Evolutionary conservation across 129 eudicot genomes (phyloP), one percentile per base, ranked within the genome.

Genomic region (Mikania micrantha): DNA sequence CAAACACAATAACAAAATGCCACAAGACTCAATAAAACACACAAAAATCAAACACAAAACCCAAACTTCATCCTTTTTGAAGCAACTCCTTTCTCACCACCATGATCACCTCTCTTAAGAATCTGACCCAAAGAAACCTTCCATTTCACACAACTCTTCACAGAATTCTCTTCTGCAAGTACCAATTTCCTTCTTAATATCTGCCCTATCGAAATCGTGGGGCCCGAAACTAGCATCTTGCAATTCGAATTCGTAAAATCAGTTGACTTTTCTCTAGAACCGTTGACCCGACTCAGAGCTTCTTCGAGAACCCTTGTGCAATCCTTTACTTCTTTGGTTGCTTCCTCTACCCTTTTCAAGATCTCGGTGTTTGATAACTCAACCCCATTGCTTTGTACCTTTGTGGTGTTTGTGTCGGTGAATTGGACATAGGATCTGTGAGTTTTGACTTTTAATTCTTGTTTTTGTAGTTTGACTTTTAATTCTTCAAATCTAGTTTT

Each of bases 161-260:
- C 80, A 0, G 76, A 22, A 25, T 21, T n/a, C 32, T 88, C 94
- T 66, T 86, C 89, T 0, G 95, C 76, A 57, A 88, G 39, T 25
- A 85, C 74, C 84, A 92, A 78, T 73, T 92, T 92, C 83, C 94
- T 74, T 73, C 91, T 88, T 68, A 92, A 77, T 69, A 92, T 92
- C 57, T 92, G 96, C 53, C 98, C 98, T 17, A 92, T 92, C 4
- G 98, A 92, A 52, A 92, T 64, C 0, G 94, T 82, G 0, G 95
- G 73, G 57, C 84, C 76, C 82, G 53, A n/a, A 15, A 9, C 4
- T 9, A 72, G 71, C 20, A 71, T 87, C 50, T 84, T 78, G 47
- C 42, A 53, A 17, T 66, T 81, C 56, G 82, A 24, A 53, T 76
- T 48, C 40, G 20, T 2, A 10, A 66, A 66, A 22, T 66, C 58